Conservation (phyloP, 352 stramenopile genomes). For the Bremia lactucae region DNA sequence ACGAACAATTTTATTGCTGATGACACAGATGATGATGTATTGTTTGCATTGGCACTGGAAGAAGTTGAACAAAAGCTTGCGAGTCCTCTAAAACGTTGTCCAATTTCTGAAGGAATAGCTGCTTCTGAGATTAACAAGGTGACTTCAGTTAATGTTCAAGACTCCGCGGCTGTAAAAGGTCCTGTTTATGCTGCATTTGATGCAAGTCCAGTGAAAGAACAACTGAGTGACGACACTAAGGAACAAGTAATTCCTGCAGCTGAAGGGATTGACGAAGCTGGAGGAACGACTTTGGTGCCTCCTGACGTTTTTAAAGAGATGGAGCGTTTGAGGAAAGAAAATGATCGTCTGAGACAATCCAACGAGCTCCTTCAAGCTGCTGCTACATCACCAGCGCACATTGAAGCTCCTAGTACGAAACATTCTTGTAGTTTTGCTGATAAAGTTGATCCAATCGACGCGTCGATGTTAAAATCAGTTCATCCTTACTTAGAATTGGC, state of each 20-base stretch:
- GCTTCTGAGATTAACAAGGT: slow-evolving; percentile 2
- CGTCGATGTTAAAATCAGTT: no score
- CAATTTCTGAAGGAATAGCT: neutral
- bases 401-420: neutral
- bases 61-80: slow-evolving; percentile 44
- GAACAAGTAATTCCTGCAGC: neutral
- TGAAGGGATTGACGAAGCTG: neutral
- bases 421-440: no score
- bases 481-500: no score
- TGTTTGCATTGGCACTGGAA: slow-evolving; percentile 56
- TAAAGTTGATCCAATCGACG: no score
- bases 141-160: neutral
- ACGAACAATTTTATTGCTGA: slow-evolving; percentile 52
- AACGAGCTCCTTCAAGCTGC: slow-evolving; percentile 51
- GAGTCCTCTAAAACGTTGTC: slow-evolving; percentile 12
- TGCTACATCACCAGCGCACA: slow-evolving; percentile 8
- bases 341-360: slow-evolving; percentile 47
- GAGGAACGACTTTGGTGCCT: neutral
- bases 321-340: slow-evolving; percentile 55
- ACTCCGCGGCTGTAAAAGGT: neutral
- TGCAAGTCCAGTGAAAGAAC: neutral
- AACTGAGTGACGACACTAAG: slow-evolving; percentile 2
- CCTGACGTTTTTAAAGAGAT: slow-evolving; percentile 44
- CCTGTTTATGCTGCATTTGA: neutral
- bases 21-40: slow-evolving; percentile 50